A percentile compares a stretch with the other conserved stretches of the same genome.
These are phyloP conservation scores for Jaminaea rosea DNA, from an alignment of 1,284 basidiomycete species.

Conservation along the genomic window DNA sequence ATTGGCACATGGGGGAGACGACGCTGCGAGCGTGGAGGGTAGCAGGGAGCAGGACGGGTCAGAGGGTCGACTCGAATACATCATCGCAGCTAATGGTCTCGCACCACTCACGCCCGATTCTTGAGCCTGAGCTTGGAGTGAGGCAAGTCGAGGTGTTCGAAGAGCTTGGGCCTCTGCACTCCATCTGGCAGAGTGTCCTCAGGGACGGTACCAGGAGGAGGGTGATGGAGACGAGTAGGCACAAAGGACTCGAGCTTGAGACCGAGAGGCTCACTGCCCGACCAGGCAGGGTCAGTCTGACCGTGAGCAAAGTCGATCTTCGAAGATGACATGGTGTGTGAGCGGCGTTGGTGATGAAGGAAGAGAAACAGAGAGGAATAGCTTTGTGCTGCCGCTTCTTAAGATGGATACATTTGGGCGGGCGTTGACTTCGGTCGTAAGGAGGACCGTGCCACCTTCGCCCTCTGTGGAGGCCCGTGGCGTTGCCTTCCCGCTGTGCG, in stretches of 20 bases:
- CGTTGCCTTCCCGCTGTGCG: no score
- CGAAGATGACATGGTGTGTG: not conserved
- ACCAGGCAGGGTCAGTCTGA: conserved; percentile 4
- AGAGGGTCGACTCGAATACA: not conserved
- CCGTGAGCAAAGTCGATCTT: conserved; percentile 1
- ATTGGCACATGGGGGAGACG: conserved; percentile 42
- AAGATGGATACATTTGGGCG: no score
- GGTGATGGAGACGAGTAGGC: conserved; percentile 10
- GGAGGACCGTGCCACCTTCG: no score
- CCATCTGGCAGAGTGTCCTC: conserved; percentile 26
- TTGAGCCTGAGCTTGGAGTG: conserved; percentile 27
- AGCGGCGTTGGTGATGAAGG: no score
- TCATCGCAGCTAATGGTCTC: not conserved
- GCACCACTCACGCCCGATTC: conserved; percentile 22
- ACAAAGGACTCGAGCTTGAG: conserved; percentile 7
- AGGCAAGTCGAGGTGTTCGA: conserved; percentile 22
- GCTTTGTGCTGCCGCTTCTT: no score
- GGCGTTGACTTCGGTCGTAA: no score
- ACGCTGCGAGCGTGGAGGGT: conserved; percentile 1
- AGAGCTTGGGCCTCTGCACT: conserved; percentile 25
- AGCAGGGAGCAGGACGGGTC: not conserved
- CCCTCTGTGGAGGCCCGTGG: no score
- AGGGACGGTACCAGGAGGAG: conserved; percentile 30
- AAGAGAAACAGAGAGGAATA: no score
- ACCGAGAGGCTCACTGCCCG: conserved; percentile 1